A percentile compares a stretch with the other conserved stretches of the same genome.
Conservation (phyloP, 768 basidiomycete genomes). For the Amanita jacksonii region DNA sequence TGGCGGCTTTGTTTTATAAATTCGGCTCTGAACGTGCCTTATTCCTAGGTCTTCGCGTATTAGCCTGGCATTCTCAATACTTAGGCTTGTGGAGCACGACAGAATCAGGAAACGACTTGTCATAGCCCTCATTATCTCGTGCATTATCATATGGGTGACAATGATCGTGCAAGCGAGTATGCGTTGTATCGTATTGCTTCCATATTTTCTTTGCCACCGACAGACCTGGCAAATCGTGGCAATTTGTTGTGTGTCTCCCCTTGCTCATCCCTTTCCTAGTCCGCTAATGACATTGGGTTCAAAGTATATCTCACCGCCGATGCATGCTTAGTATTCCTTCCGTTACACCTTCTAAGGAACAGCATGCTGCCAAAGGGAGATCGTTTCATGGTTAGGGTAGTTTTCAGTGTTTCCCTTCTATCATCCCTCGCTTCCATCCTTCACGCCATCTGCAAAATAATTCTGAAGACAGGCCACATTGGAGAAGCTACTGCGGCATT, state of each 20-base stretch:
- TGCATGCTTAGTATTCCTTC: conserved; percentile 16
- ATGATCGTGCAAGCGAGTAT: conserved; percentile 11
- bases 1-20: too few relatives aligned
- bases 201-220: conserved; percentile 9
- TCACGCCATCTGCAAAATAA: conserved; percentile 13
- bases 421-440: conserved; percentile 15
- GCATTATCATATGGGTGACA: conserved; percentile 7
- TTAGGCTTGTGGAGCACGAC: not conserved
- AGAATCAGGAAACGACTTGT: conserved; percentile 6
- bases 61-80: conserved; percentile 5
- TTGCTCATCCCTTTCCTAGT: not conserved
- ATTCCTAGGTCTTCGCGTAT: conserved; percentile 10
- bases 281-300: not conserved
- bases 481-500: too few relatives aligned
- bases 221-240: conserved; percentile 7
- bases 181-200: conserved; percentile 8
- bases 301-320: conserved; percentile 12
- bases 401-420: conserved; percentile 18
- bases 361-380: conserved; percentile 15
- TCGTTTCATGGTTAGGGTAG: conserved; percentile 15
- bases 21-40: too few relatives aligned
- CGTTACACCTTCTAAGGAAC: conserved; percentile 17
- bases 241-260: conserved; percentile 10
- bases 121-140: conserved; percentile 8
- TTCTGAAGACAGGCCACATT: too few relatives aligned